A percentile compares a stretch with the other conserved stretches of the same genome.
Evolutionary conservation across 176 grass and related monocot species (phyloP).

Genomic region (Cenchrus americanus): DNA sequence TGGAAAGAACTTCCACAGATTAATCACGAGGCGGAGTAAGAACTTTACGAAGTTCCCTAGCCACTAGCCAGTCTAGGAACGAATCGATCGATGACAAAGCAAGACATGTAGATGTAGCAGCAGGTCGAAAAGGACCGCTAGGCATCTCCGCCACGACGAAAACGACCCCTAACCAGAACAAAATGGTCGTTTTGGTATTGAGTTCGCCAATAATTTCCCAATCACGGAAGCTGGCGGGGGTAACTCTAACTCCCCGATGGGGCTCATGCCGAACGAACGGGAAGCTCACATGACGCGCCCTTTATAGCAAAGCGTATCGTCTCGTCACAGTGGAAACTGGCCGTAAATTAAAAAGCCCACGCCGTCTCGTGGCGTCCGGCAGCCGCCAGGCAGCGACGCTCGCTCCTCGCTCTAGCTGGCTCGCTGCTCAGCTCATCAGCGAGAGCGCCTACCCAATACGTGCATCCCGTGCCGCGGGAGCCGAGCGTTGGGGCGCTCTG

Average conservation of each 20-base stretch:
- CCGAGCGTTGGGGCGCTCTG: background rate
- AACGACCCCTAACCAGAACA: slow-evolving; percentile 32
- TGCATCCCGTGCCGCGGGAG: background rate
- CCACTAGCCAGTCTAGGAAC: too few species aligned
- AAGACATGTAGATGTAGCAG: background rate
- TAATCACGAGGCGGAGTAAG: background rate
- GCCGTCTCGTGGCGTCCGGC: background rate
- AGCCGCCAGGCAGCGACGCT: background rate
- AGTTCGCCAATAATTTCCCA: background rate
- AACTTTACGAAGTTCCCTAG: background rate
- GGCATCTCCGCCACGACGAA: background rate
- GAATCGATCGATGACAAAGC: background rate
- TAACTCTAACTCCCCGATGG: background rate
- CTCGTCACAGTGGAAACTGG: background rate
- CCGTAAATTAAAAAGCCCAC: background rate
- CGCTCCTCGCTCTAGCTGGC: too few species aligned
- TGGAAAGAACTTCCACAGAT: background rate
- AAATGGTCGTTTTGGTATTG: slow-evolving; percentile 37
- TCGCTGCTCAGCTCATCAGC: background rate
- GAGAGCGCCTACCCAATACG: background rate
- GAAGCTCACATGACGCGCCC: slow-evolving; percentile 2
- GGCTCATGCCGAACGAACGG: background rate
- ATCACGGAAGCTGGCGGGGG: background rate
- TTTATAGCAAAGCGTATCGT: slow-evolving; percentile 1
- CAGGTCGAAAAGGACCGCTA: background rate